Evolutionary conservation across 345 rosid genomes (phyloP).

Genomic region (Atalantia buxifolia): DNA sequence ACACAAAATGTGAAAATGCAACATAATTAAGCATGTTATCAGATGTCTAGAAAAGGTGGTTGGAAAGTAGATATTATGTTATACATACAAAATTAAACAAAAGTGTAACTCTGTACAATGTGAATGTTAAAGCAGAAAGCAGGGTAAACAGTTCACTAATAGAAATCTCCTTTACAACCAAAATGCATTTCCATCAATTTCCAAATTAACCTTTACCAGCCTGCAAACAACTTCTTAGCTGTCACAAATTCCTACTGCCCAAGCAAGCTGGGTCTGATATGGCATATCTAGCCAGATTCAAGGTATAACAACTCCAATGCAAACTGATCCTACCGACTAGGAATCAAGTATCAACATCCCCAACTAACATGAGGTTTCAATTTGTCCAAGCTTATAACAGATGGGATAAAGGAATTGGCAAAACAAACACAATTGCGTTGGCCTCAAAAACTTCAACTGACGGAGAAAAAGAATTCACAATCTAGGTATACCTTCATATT

Average conservation of each 20-base stretch:
- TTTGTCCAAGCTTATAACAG: not conserved
- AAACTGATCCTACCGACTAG: not conserved
- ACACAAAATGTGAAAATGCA: not conserved
- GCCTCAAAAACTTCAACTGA: not conserved
- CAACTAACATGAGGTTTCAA: not conserved
- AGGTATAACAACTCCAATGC: not conserved
- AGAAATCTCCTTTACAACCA: not conserved
- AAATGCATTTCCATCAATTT: not conserved
- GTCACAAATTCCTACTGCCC: not conserved
- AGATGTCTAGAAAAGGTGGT: not conserved
- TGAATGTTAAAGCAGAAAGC: not conserved
- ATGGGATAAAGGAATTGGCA: not conserved
- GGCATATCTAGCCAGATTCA: not conserved
- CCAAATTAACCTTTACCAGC: not conserved
- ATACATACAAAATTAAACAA: not conserved
- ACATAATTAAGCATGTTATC: not conserved
- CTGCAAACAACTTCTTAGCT: not conserved
- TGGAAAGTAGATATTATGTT: not conserved
- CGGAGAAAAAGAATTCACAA: not conserved
- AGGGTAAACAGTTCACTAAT: not conserved
- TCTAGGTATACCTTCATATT: slow-evolving; percentile 76
- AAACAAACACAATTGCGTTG: not conserved
- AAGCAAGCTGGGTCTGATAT: not conserved
- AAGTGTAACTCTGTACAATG: not conserved
- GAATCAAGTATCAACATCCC: not conserved